Evolutionary conservation across 768 basidiomycete species (phyloP).

Genomic region (Psilocybe sp.): DNA sequence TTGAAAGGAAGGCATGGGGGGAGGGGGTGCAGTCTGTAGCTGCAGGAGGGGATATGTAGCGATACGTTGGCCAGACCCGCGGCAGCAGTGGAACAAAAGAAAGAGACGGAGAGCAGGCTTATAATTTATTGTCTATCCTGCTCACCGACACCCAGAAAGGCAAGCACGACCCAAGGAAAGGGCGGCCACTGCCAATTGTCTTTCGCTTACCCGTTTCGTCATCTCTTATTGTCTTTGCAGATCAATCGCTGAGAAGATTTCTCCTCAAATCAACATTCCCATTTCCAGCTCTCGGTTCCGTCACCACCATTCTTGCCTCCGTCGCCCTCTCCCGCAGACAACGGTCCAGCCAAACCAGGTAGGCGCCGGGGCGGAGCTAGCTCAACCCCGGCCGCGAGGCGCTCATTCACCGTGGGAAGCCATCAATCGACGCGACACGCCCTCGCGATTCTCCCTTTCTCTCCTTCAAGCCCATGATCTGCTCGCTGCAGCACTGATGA

Average conservation of each 20-base stretch:
- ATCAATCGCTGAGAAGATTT: neutral
- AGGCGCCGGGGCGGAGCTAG: too few relatives aligned
- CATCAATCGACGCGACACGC: too few relatives aligned
- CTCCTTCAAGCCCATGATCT: too few relatives aligned
- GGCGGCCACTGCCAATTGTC: slow-evolving; percentile 34
- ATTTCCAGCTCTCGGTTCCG: neutral
- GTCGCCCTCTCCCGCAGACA: too few relatives aligned
- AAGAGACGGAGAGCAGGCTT: slow-evolving; percentile 26
- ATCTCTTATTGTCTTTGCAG: slow-evolving; percentile 41
- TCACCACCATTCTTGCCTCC: too few relatives aligned
- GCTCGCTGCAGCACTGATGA: too few relatives aligned
- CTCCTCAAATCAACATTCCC: neutral
- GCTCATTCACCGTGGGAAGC: too few relatives aligned
- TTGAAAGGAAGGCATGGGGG: slow-evolving; percentile 39
- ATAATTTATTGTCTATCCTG: slow-evolving; percentile 27
- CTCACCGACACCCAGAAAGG: slow-evolving; percentile 26
- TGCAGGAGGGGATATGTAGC: slow-evolving; percentile 23
- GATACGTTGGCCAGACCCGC: slow-evolving; percentile 39
- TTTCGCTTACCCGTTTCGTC: slow-evolving; percentile 24
- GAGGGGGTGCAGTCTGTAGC: slow-evolving; percentile 22
- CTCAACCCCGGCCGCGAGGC: too few relatives aligned
- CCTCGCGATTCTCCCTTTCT: too few relatives aligned
- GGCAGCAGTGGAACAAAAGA: slow-evolving; percentile 32
- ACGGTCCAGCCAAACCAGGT: too few relatives aligned
- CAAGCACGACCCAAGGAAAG: slow-evolving; percentile 24